Conservation (phyloP, 148 eudicot genomes). For the Amaranthus cruentus region DNA sequence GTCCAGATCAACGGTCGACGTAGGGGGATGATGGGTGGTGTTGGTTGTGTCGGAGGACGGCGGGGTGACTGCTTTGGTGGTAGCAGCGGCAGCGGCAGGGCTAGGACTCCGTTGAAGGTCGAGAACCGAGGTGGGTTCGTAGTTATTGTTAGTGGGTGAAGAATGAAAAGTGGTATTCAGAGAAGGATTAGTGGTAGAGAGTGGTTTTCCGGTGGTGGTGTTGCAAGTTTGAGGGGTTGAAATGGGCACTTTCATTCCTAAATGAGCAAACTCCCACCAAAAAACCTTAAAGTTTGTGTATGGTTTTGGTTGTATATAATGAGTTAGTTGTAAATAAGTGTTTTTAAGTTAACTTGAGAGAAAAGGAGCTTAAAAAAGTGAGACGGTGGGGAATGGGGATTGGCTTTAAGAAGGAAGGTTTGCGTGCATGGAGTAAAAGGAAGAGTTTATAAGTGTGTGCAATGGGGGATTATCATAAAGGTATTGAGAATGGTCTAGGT, state of each 20-base stretch:
- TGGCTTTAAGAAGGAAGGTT: slow-evolving; percentile 28
- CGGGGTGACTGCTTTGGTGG: slow-evolving; percentile 11
- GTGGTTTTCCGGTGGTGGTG: slow-evolving; percentile 25
- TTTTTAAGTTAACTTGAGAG: neutral
- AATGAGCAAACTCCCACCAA: slow-evolving; percentile 2
- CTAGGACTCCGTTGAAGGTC: slow-evolving; percentile 74
- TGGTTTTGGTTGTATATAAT: no score
- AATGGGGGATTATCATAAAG: no score
- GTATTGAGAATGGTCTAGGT: no score
- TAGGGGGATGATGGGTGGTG: slow-evolving; percentile 14
- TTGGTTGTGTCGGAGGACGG: neutral
- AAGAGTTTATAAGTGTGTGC: no score
- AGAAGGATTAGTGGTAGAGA: slow-evolving; percentile 13
- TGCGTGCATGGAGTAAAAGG: slow-evolving; percentile 26
- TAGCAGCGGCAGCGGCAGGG: slow-evolving; percentile 20
- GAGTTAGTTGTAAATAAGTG: neutral
- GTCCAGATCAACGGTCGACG: slow-evolving; percentile 42
- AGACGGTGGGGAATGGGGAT: slow-evolving; percentile 14
- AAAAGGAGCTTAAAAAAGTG: slow-evolving; percentile 12
- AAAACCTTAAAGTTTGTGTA: neutral
- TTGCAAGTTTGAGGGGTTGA: slow-evolving; percentile 30
- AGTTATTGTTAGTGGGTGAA: slow-evolving; percentile 6
- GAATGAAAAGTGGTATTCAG: slow-evolving; percentile 16
- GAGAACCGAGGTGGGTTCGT: slow-evolving; percentile 88
- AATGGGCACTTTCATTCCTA: slow-evolving; percentile 69